Evolutionary conservation across 2,329 filamentous ascomycete species (phyloP).

Genomic region (Echinosphaeria canescens): DNA sequence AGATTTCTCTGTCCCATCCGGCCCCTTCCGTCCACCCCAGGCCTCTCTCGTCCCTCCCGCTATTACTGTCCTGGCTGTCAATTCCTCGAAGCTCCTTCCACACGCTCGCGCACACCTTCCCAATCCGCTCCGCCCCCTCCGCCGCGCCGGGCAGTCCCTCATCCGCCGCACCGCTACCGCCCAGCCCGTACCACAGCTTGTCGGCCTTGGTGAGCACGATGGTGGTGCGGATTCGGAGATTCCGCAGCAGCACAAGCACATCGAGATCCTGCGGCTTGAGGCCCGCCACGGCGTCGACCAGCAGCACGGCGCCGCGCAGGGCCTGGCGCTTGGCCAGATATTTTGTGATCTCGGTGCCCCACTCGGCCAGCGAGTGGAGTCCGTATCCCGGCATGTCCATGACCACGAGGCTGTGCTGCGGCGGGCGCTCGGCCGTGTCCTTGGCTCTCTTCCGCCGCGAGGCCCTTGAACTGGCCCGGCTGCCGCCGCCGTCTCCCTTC

Average conservation of each 20-base stretch:
- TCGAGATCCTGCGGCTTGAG: constrained; percentile 23
- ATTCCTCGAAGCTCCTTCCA: constrained; percentile 10
- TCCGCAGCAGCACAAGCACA: constrained; percentile 22
- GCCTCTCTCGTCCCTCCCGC: constrained; percentile 1
- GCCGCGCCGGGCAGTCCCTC: too few species aligned
- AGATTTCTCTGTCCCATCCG: constrained; percentile 12
- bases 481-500: constrained; percentile 1
- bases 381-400: constrained; percentile 16
- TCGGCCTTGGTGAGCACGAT: constrained; percentile 36
- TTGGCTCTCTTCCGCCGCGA: constrained; percentile 6
- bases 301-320: constrained; percentile 26
- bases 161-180: constrained; percentile 1
- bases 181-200: constrained; percentile 13
- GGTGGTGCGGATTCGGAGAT: constrained; percentile 19
- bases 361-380: constrained; percentile 15
- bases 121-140: constrained; percentile 3
- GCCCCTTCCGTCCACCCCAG: constrained; percentile 6
- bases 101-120: constrained; percentile 8
- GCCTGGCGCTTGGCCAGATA: constrained; percentile 23
- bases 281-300: constrained; percentile 29
- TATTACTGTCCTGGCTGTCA: too few species aligned
- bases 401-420: constrained; percentile 22
- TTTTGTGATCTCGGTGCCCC: constrained; percentile 28
- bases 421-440: constrained; percentile 15
- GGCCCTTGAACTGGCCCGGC: constrained; percentile 2